Evolutionary conservation across 2,329 filamentous ascomycete genomes (phyloP).

Genomic region (Tothia fuscella): DNA sequence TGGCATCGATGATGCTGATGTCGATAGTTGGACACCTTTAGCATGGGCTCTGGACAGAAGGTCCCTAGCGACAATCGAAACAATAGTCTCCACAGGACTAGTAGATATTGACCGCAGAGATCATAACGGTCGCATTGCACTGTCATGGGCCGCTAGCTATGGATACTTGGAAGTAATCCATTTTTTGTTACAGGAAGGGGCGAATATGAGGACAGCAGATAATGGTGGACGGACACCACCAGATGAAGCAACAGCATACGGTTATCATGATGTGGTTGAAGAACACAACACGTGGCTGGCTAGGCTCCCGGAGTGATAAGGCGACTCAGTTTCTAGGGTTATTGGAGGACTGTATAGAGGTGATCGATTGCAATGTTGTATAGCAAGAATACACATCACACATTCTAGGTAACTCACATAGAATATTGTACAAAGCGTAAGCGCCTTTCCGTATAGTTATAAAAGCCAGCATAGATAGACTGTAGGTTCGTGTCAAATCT

Average conservation of each 20-base stretch:
- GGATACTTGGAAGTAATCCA: slow-evolving; percentile 15
- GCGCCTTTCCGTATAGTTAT: too few species aligned
- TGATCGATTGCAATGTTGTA: too few species aligned
- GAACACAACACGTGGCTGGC: too few species aligned
- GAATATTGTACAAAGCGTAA: too few species aligned
- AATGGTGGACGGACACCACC: background rate
- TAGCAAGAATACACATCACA: too few species aligned
- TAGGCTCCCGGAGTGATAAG: too few species aligned
- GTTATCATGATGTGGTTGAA: slow-evolving; percentile 11
- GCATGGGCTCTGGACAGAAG: slow-evolving; percentile 21
- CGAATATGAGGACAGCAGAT: background rate
- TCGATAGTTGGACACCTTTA: slow-evolving; percentile 26
- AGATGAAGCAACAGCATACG: background rate
- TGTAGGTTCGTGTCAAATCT: too few species aligned
- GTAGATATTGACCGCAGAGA: slow-evolving; percentile 23
- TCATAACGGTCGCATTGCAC: slow-evolving; percentile 18
- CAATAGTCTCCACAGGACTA: slow-evolving; percentile 18
- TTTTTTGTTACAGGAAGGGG: background rate
- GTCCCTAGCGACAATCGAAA: slow-evolving; percentile 14
- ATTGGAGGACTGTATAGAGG: too few species aligned
- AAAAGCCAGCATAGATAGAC: too few species aligned
- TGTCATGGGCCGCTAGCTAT: slow-evolving; percentile 26
- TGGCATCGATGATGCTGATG: slow-evolving; percentile 21
- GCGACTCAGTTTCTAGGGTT: too few species aligned
- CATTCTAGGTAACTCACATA: too few species aligned